phyloP scores from a whole-genome alignment of 495 filamentous ascomycete species.

The Apiosordaria backusii region DNA sequence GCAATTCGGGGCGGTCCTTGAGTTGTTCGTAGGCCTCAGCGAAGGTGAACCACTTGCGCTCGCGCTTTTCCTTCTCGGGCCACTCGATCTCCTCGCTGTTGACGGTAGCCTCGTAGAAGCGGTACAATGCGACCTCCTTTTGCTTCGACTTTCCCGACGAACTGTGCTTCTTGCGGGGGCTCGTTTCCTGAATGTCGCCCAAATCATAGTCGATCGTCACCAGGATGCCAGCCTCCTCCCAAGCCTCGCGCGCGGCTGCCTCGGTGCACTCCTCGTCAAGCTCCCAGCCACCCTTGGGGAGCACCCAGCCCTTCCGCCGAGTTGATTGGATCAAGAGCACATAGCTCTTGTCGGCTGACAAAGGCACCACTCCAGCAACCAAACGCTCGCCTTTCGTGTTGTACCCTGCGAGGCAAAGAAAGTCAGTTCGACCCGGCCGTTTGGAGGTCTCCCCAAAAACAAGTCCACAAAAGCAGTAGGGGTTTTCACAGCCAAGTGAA shows the following conservation, averaged over 20 bases:
- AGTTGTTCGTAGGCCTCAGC: slow-evolving; percentile 73
- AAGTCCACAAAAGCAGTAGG: neutral
- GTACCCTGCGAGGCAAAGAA: slow-evolving; percentile 63
- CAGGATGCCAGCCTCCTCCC: slow-evolving; percentile 94
- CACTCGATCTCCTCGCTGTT: slow-evolving; percentile 77
- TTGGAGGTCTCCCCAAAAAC: slow-evolving; percentile 6
- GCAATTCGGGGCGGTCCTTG: slow-evolving; percentile 75
- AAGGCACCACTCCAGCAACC: slow-evolving; percentile 88
- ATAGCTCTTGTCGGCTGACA: slow-evolving; percentile 58
- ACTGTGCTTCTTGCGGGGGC: slow-evolving; percentile 52
- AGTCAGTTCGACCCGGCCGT: slow-evolving; percentile 35
- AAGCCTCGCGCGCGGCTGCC: slow-evolving; percentile 73
- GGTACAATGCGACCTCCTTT: slow-evolving; percentile 73
- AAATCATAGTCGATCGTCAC: slow-evolving; percentile 78
- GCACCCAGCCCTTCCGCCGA: slow-evolving; percentile 82
- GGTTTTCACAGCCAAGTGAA: neutral
- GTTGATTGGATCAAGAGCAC: slow-evolving; percentile 93
- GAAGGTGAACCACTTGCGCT: slow-evolving; percentile 84
- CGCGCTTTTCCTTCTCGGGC: slow-evolving; percentile 92
- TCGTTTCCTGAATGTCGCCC: slow-evolving; percentile 77
- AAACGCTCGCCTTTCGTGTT: slow-evolving; percentile 87
- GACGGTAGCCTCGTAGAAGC: slow-evolving; percentile 85
- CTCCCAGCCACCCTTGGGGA: slow-evolving; percentile 98
- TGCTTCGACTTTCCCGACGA: slow-evolving; percentile 44
- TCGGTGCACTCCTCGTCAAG: slow-evolving; percentile 70